A percentile compares a stretch with the other conserved stretches of the same genome.
phyloP scores from a whole-genome alignment of 2,329 filamentous ascomycete species.

The Arthroderma sp. region DNA sequence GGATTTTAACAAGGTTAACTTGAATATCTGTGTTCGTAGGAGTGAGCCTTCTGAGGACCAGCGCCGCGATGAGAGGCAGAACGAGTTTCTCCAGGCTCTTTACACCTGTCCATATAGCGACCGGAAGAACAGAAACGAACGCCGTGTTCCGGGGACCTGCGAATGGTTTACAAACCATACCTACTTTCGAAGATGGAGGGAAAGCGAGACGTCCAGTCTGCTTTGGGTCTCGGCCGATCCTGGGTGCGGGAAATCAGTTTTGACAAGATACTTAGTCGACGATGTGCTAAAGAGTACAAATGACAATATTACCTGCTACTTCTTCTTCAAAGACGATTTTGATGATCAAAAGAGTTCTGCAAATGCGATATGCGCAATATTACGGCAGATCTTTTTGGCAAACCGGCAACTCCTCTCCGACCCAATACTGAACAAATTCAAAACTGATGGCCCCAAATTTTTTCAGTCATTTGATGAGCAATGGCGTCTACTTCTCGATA shows the following conservation, averaged over 20 bases:
- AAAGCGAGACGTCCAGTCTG: conserved; percentile 11
- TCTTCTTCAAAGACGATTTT: conserved; percentile 35
- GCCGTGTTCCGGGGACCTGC: conserved; percentile 10
- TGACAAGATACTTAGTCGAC: conserved; percentile 27
- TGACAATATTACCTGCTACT: conserved; percentile 24
- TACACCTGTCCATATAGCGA: conserved; percentile 8
- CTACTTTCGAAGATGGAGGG: conserved; percentile 10
- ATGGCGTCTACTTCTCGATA: conserved; percentile 18
- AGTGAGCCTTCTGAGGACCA: too few species aligned
- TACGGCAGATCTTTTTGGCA: conserved; percentile 27
- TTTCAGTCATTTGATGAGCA: conserved; percentile 17
- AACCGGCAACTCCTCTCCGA: conserved; percentile 10
- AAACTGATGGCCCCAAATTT: conserved; percentile 9
- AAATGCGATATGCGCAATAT: conserved; percentile 22
- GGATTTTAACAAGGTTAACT: too few species aligned
- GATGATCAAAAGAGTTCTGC: conserved; percentile 21
- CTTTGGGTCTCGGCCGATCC: conserved; percentile 32
- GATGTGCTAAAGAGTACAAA: conserved; percentile 10
- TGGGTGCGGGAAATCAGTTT: conserved; percentile 34
- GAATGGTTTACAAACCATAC: conserved; percentile 12
- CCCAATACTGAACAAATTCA: conserved; percentile 12
- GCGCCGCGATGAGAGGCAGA: not conserved
- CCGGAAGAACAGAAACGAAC: conserved; percentile 11
- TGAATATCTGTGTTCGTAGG: too few species aligned
- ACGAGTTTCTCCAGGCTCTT: not conserved